These are phyloP conservation scores for Straminergon stramineum DNA, from an alignment of 225 moss, liverwort and hornwort genomes.

Conservation along the genomic window DNA sequence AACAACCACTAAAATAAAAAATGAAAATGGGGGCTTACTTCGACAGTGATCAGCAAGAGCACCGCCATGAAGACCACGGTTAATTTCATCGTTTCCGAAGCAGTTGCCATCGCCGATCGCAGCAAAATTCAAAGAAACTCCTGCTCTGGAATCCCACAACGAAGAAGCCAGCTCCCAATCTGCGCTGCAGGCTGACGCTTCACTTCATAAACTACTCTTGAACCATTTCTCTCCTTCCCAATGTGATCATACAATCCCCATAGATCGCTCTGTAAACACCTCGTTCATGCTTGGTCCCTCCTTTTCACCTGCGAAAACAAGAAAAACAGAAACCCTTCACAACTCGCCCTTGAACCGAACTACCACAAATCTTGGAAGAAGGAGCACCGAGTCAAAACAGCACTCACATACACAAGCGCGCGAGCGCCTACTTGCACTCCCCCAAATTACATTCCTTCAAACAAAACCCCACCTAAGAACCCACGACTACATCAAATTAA, in stretches of 20 bases:
- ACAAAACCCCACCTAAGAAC: background rate
- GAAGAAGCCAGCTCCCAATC: background rate
- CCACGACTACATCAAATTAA: background rate
- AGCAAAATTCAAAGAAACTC: background rate
- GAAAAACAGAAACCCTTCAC: background rate
- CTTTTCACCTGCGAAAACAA: background rate
- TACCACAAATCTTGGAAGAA: background rate
- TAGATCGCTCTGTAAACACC: background rate
- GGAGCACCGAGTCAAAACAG: background rate
- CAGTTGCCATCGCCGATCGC: background rate
- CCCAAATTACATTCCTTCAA: background rate
- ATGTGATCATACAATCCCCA: background rate
- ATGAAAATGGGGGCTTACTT: background rate
- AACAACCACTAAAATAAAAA: background rate
- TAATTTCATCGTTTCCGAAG: background rate
- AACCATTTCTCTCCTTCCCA: background rate
- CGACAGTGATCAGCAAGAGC: background rate
- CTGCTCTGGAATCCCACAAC: background rate
- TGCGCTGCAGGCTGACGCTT: background rate
- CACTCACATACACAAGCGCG: background rate
- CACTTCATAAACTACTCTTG: background rate
- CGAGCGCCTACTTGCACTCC: background rate
- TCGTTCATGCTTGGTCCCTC: background rate
- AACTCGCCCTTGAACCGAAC: background rate
- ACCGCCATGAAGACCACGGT: constrained; percentile 4